phyloP scores from a whole-genome alignment of 306 rosid genomes.

The Rosa persica region DNA sequence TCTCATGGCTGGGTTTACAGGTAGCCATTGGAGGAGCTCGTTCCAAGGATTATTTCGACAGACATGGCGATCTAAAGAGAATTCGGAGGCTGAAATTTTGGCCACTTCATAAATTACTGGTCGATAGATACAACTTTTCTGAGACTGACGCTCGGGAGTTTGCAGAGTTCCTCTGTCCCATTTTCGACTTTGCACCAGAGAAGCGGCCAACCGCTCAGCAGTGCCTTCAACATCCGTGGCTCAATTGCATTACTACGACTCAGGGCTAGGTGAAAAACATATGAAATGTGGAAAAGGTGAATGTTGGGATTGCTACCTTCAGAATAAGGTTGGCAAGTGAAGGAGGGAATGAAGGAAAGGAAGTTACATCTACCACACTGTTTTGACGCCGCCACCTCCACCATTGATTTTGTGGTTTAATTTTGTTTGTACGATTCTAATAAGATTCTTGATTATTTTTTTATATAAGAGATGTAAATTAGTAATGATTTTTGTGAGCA shows the following conservation, averaged over 20 bases:
- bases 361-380: constrained; percentile 19
- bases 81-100: constrained; percentile 84
- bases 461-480: constrained; percentile 52
- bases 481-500: constrained; percentile 50
- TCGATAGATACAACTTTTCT: constrained; percentile 70
- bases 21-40: constrained; percentile 69
- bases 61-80: constrained; percentile 92
- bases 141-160: constrained; percentile 66
- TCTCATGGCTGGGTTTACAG: constrained; percentile 46
- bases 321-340: constrained; percentile 78
- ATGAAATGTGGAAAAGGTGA: constrained; percentile 47
- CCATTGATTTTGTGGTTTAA: constrained; percentile 33
- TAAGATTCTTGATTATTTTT: constrained; percentile 42
- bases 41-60: constrained; percentile 84
- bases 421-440: constrained; percentile 37
- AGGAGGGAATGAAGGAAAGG: constrained; percentile 25
- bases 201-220: constrained; percentile 91
- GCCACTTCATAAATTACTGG: constrained; percentile 68
- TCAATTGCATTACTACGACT: constrained; percentile 35
- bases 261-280: constrained; percentile 45
- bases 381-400: background rate
- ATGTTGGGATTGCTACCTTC: constrained; percentile 74
- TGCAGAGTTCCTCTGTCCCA: constrained; percentile 66
- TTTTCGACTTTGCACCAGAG: constrained; percentile 79
- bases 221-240: constrained; percentile 86